These are phyloP conservation scores for Alternaria rosae DNA, from an alignment of 2,329 filamentous ascomycete species.

Conservation along the genomic window DNA sequence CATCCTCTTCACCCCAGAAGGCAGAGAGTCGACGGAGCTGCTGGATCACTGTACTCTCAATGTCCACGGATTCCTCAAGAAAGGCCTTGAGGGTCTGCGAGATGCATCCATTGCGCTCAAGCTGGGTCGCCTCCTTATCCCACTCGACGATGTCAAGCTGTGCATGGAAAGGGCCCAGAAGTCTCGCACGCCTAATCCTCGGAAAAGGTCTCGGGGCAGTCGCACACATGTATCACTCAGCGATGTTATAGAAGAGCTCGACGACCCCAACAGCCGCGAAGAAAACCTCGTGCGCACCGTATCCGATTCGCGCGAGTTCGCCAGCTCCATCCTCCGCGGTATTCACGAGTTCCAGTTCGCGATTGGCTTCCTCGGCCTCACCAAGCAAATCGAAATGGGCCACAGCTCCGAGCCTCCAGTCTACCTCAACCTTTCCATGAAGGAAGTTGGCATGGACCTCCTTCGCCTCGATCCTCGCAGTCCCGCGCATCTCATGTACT, in stretches of 20 bases:
- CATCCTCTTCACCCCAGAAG: conserved; percentile 86
- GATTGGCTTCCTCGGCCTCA: conserved; percentile 87
- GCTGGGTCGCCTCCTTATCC: conserved; percentile 86
- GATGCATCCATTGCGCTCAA: conserved; percentile 92
- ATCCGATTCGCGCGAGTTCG: conserved; percentile 90
- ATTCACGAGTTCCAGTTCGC: conserved; percentile 98
- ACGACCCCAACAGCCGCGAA: conserved; percentile 69
- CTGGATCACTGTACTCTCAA: conserved; percentile 89
- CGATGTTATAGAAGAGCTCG: conserved; percentile 77
- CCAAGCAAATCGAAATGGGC: conserved; percentile 76
- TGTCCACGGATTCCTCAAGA: conserved; percentile 88
- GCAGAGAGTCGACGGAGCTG: conserved; percentile 83
- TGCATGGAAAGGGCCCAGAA: conserved; percentile 65
- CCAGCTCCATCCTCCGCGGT: conserved; percentile 86
- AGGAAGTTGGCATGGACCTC: conserved; percentile 92
- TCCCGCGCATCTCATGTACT: conserved; percentile 97
- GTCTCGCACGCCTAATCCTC: conserved; percentile 43
- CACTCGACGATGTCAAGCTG: conserved; percentile 81
- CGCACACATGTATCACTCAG: conserved; percentile 69
- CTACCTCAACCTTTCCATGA: conserved; percentile 88
- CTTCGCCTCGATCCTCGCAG: conserved; percentile 91
- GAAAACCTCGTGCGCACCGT: conserved; percentile 80
- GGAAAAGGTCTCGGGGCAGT: conserved; percentile 34
- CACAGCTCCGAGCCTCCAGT: conserved; percentile 74
- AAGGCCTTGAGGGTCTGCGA: conserved; percentile 82